Evolutionary conservation across 192 early-diverging fungal species (phyloP), one percentile per base, ranked within the genome.

Genomic region (Coemansia sp.): DNA sequence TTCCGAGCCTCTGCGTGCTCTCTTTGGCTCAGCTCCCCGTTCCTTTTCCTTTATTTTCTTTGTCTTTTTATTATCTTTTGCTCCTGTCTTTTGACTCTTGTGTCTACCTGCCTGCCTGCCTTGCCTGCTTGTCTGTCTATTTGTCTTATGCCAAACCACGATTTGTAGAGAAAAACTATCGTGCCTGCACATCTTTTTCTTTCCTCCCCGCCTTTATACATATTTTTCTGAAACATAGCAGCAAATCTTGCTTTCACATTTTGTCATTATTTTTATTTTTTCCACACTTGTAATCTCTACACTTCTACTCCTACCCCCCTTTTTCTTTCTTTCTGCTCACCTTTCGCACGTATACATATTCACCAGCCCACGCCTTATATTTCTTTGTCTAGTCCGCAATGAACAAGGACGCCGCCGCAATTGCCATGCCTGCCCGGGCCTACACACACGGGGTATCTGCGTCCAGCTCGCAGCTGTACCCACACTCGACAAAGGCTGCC

Each of bases 361-460:
- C 48, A 58, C 31, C 3, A 22, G 30, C 64, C 25, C 64, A 64
- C 38, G 18, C 42, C 60, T 29, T 48, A 8, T 18, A 34, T 57
- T 57, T 45, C 8, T 45, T 45, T 45, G 30, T 2, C 20, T 56
- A 20, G 54, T 56, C 18, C 55, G 45, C 20, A n/a, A 33, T 48
- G 38, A 45, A 63, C 59, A 61, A 50, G 48, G 40, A 66, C 62
- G 28, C 52, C 8, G 55, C 60, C 36, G 45, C 72, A n/a, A 72
- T 81, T 56, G 58, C 73, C 60, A 68, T 72, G 69, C 78, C 78
- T 42, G 73, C 65, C 20, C 65, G 61, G 66, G 78, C 73, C 31
- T 68, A 81, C 63, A 81, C 78, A 20, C 72, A 75, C 40, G 73
- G 69, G 40, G 55, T 69, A 28, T 68, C 66, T 12, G 61, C 68